Percentiles rank a stretch among this genome's conserved stretches.
Conservation (phyloP, 768 basidiomycete genomes). For the Grammothele lineata region DNA sequence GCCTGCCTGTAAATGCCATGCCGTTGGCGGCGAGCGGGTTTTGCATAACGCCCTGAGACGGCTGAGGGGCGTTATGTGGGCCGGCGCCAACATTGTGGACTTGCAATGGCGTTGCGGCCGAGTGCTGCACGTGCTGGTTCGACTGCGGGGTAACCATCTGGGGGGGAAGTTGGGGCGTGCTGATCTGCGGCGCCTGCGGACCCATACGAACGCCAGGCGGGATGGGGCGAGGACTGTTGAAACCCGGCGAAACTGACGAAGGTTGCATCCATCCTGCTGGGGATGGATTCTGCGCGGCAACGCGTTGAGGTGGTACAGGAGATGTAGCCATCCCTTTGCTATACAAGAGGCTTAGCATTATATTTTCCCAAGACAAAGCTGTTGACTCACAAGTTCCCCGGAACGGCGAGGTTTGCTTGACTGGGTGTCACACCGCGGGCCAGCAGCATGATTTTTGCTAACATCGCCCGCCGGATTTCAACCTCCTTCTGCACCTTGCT, state of each 20-base stretch:
- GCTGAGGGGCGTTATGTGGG: background rate
- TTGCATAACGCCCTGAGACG: conserved; percentile 3
- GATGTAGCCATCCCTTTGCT: conserved; percentile 1
- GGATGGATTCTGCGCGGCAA: conserved; percentile 2
- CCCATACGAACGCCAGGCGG: background rate
- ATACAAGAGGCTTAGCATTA: no score
- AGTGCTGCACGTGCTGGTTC: conserved; percentile 5
- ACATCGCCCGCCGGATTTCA: background rate
- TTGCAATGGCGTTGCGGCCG: conserved; percentile 10
- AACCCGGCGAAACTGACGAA: background rate
- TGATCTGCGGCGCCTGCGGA: background rate
- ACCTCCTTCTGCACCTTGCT: conserved; percentile 4
- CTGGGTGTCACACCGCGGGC: background rate
- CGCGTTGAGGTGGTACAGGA: conserved; percentile 7
- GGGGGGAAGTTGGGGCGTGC: conserved; percentile 11
- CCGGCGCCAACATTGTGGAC: conserved; percentile 1
- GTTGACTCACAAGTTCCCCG: no score
- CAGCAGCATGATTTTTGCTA: conserved; percentile 2
- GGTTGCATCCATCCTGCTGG: conserved; percentile 7
- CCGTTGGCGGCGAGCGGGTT: conserved; percentile 1
- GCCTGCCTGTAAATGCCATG: background rate
- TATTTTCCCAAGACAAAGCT: no score
- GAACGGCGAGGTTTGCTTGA: no score
- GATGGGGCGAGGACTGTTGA: conserved; percentile 5
- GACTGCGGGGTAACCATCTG: conserved; percentile 8